Conservation (phyloP, 2,329 filamentous ascomycete species). For the Aspergillus texensis region DNA sequence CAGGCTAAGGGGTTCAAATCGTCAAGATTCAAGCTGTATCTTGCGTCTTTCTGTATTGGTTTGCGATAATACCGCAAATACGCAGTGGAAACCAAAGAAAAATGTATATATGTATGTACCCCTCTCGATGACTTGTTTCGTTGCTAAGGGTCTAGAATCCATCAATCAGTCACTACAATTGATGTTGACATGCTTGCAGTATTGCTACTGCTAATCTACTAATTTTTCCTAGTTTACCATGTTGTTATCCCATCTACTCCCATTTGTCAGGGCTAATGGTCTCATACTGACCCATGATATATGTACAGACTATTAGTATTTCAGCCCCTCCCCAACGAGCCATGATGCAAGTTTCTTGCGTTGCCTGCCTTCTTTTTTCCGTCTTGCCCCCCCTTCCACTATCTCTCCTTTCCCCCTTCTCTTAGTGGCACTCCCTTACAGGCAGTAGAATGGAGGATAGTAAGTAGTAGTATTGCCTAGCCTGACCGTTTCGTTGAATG, state of each 20-base stretch:
- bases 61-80: not conserved
- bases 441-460: not conserved
- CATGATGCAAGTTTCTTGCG: not conserved
- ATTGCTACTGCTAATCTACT: not conserved
- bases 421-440: not conserved
- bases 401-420: not conserved
- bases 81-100: not conserved
- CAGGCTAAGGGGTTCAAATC: not conserved
- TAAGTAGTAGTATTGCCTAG: not conserved
- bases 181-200: not conserved
- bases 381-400: too few relatives aligned
- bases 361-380: not conserved
- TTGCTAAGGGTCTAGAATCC: slow-evolving; percentile 2
- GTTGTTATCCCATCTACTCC: not conserved
- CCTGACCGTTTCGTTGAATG: not conserved
- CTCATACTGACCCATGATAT: not conserved
- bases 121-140: slow-evolving; percentile 1
- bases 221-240: not conserved
- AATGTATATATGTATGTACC: not conserved
- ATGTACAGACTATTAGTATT: not conserved
- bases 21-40: not conserved
- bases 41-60: not conserved
- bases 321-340: not conserved
- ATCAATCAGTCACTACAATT: not conserved
- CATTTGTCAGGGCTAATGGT: not conserved